phyloP scores from a whole-genome alignment of 1,284 basidiomycete species.

The Rhodofomes roseus region DNA sequence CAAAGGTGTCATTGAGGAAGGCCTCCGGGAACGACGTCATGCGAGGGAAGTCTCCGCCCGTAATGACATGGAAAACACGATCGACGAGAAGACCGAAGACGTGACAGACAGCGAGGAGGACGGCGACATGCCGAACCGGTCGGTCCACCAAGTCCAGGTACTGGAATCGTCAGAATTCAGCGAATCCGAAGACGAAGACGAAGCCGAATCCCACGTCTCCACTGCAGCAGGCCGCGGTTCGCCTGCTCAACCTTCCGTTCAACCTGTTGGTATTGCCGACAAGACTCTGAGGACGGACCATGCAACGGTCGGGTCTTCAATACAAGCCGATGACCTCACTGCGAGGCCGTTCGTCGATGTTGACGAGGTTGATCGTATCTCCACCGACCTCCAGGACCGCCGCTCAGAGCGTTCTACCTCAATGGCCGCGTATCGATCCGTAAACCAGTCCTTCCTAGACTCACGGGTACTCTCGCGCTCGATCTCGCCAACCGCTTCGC shows the following conservation, averaged over 20 bases:
- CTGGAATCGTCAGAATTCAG: constrained; percentile 29
- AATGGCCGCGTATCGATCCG: constrained; percentile 5
- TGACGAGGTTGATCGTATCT: constrained; percentile 51
- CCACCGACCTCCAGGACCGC: constrained; percentile 55
- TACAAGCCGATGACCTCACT: constrained; percentile 11
- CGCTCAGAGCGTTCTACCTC: constrained; percentile 42
- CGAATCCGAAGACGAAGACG: constrained; percentile 19
- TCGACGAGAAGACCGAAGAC: constrained; percentile 12
- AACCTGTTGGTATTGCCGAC: constrained; percentile 14
- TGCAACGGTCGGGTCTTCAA: constrained; percentile 34
- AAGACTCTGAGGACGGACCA: constrained; percentile 46
- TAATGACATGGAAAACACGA: constrained; percentile 8
- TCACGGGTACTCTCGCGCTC: constrained; percentile 13
- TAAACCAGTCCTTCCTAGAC: constrained; percentile 15
- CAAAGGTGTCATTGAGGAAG: constrained; percentile 80
- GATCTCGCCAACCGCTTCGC: constrained; percentile 13
- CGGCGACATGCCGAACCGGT: constrained; percentile 6
- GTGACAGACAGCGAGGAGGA: constrained; percentile 8
- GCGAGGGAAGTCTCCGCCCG: constrained; percentile 26
- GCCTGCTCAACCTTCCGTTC: constrained; percentile 24
- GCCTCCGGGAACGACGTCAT: constrained; percentile 63
- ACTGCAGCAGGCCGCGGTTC: constrained; percentile 16
- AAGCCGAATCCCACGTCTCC: constrained; percentile 5
- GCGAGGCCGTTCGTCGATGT: constrained; percentile 39
- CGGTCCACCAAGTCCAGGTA: constrained; percentile 11